Evolutionary conservation across 2,329 filamentous ascomycete genomes (phyloP).

Genomic region (Fusarium sp.): DNA sequence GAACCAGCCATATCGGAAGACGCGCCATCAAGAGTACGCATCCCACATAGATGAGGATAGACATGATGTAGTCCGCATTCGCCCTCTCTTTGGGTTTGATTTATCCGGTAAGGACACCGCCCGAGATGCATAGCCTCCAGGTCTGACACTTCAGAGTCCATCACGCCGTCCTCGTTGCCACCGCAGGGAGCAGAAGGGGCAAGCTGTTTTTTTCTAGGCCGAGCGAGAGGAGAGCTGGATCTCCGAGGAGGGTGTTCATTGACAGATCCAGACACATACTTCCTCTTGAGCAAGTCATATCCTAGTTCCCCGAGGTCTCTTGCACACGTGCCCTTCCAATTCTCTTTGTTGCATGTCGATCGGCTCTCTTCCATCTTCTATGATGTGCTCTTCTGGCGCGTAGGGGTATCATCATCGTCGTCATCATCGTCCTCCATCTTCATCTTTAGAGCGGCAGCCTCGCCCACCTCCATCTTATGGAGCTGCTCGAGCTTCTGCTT

Average conservation of each 20-base stretch:
- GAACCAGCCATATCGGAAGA: not conserved
- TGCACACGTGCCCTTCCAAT: not conserved
- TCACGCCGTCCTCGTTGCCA: not conserved
- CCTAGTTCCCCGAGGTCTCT: not conserved
- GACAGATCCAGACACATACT: not conserved
- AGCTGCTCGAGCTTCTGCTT: conserved; percentile 63
- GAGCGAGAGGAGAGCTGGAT: not conserved
- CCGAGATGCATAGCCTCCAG: not conserved
- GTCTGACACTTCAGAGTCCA: not conserved
- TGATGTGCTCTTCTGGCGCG: conserved; percentile 45
- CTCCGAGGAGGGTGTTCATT: not conserved
- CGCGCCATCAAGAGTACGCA: not conserved
- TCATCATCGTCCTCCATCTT: conserved; percentile 54
- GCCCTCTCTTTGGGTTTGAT: not conserved
- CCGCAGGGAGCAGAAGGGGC: not conserved
- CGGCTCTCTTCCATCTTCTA: conserved; percentile 45
- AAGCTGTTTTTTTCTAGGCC: not conserved
- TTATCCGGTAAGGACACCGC: not conserved
- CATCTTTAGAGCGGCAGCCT: conserved; percentile 64
- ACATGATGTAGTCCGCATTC: not conserved
- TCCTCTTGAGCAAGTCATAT: not conserved
- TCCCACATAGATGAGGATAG: not conserved
- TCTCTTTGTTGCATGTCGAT: not conserved
- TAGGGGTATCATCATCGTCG: conserved; percentile 51
- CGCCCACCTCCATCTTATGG: conserved; percentile 70